Evolutionary conservation across 495 filamentous ascomycete species (phyloP).

Genomic region (Sporormia fimetaria): DNA sequence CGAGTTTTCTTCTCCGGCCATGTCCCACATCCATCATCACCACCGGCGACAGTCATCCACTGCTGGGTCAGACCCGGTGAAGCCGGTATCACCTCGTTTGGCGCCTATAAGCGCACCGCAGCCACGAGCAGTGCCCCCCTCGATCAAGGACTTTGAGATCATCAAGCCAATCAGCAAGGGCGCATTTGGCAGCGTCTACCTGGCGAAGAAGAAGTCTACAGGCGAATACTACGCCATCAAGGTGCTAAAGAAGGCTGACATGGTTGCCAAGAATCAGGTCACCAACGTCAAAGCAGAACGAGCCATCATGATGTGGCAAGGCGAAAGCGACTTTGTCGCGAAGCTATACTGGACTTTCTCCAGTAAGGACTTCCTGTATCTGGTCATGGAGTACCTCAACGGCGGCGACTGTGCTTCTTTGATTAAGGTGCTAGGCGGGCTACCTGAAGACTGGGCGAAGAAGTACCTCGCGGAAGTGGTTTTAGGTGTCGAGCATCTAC

Average conservation of each 20-base stretch:
- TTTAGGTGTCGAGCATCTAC: conserved; percentile 87
- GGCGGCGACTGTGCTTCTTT: conserved; percentile 94
- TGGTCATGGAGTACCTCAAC: conserved; percentile 99
- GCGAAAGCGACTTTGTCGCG: conserved; percentile 96
- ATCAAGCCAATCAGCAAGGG: conserved; percentile 99
- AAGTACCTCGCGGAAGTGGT: conserved; percentile 95
- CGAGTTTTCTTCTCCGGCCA: conserved; percentile 67
- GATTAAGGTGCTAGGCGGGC: conserved; percentile 80
- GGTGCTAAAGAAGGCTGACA: conserved; percentile 95
- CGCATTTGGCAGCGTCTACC: conserved; percentile 93
- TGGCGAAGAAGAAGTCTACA: conserved; percentile 96
- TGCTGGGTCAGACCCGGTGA: conserved; percentile 54
- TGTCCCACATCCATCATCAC: conserved; percentile 48
- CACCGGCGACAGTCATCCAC: conserved; percentile 90
- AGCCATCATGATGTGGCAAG: conserved; percentile 99
- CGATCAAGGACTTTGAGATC: conserved; percentile 98
- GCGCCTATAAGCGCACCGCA: conserved; percentile 57
- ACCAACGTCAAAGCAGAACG: conserved; percentile 97
- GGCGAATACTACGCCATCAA: conserved; percentile 98
- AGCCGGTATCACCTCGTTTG: conserved; percentile 72
- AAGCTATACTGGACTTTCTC: conserved; percentile 99
- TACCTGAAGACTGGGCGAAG: conserved; percentile 94
- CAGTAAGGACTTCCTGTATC: conserved; percentile 96
- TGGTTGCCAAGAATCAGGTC: conserved; percentile 99
- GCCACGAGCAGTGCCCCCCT: conserved; percentile 75